A percentile compares a stretch with the other conserved stretches of the same genome.
These are phyloP conservation scores for Microstegium vimineum DNA, from an alignment of 176 grass and related monocot genomes.

Conservation along the genomic window DNA sequence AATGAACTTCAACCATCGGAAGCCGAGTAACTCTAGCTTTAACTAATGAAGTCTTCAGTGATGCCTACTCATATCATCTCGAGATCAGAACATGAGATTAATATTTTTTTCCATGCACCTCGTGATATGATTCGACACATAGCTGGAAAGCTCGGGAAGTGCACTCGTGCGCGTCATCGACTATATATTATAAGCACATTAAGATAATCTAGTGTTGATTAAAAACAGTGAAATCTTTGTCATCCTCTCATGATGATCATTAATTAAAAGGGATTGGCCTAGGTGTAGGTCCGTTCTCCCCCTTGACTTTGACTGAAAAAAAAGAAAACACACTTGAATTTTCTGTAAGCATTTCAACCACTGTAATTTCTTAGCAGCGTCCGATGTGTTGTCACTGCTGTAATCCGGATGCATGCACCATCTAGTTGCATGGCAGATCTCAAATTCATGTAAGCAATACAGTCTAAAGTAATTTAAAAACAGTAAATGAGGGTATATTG, in stretches of 20 bases:
- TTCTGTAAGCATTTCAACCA: conserved; percentile 27
- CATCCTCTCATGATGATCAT: conserved; percentile 61
- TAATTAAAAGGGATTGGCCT: conserved; percentile 43
- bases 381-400: neutral
- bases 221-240: conserved; percentile 84
- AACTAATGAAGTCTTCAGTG: conserved; percentile 36
- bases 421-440: conserved; percentile 15
- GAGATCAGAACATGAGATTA: conserved; percentile 49
- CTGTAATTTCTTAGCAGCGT: conserved; percentile 26
- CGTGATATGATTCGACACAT: conserved; percentile 62
- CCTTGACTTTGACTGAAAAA: conserved; percentile 70
- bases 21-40: conserved; percentile 42
- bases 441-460: conserved; percentile 22
- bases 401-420: conserved; percentile 5
- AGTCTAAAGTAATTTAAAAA: conserved; percentile 26
- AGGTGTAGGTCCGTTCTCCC: conserved; percentile 35
- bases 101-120: conserved; percentile 45
- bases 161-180: conserved; percentile 83
- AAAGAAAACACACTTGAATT: conserved; percentile 14
- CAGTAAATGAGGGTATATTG: conserved; percentile 4
- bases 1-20: conserved; percentile 38
- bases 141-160: conserved; percentile 89
- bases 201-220: conserved; percentile 42
- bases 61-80: conserved; percentile 41
- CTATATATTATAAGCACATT: conserved; percentile 51